These are phyloP conservation scores for Primulina tabacum DNA, from an alignment of 257 asterid species.

Conservation along the genomic window DNA sequence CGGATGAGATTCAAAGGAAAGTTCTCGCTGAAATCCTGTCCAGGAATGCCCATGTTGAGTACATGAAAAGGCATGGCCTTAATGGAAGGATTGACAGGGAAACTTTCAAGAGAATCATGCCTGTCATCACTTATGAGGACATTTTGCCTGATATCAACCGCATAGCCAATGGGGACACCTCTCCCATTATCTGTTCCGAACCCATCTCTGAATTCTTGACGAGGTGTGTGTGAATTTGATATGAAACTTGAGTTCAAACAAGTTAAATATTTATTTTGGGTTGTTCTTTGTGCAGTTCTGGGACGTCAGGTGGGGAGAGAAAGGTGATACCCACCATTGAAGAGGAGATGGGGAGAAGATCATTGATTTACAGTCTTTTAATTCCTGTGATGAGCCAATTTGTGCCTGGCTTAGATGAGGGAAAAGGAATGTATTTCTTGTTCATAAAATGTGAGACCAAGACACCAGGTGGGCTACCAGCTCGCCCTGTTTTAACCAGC, in stretches of 20 bases:
- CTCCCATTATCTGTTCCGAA: slow-evolving; percentile 32
- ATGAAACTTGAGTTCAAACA: too few relatives aligned
- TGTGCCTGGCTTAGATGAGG: slow-evolving; percentile 35
- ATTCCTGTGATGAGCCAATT: slow-evolving; percentile 47
- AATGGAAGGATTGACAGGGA: slow-evolving; percentile 25
- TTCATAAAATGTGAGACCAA: slow-evolving; percentile 37
- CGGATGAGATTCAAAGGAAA: slow-evolving; percentile 29
- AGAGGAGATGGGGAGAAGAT: slow-evolving; percentile 36
- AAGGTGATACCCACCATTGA: slow-evolving; percentile 44
- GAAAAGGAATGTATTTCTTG: slow-evolving; percentile 44
- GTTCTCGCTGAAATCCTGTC: slow-evolving; percentile 34
- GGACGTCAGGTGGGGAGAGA: slow-evolving; percentile 42
- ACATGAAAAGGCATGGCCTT: slow-evolving; percentile 30
- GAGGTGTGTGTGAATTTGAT: slow-evolving; percentile 19
- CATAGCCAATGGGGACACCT: slow-evolving; percentile 33
- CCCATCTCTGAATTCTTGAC: slow-evolving; percentile 39
- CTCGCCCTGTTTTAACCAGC: slow-evolving; percentile 47
- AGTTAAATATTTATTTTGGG: neutral
- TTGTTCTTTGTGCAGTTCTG: slow-evolving; percentile 25
- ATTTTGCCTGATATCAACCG: slow-evolving; percentile 31
- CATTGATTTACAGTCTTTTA: slow-evolving; percentile 35
- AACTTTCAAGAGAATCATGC: slow-evolving; percentile 26
- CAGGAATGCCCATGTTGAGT: slow-evolving; percentile 30
- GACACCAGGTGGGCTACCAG: slow-evolving; percentile 40
- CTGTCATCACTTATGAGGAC: slow-evolving; percentile 30